Percentiles rank a stretch among this genome's conserved stretches.
Evolutionary conservation across 2,329 filamentous ascomycete genomes (phyloP).

Genomic region (Colletotrichum sp.): DNA sequence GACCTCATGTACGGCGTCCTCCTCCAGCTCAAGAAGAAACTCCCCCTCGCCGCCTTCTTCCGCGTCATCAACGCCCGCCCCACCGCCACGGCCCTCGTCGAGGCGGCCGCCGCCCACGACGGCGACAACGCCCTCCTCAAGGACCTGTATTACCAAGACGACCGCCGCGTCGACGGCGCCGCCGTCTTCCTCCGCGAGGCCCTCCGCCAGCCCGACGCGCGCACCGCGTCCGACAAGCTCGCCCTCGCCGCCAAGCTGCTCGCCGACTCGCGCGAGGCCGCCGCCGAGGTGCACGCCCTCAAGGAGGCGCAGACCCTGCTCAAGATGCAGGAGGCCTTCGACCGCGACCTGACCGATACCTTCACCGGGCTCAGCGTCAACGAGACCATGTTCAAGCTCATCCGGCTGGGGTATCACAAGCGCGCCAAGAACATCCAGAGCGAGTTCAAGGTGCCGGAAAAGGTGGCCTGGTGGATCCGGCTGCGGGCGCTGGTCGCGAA

Average conservation of each 20-base stretch:
- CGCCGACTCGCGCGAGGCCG: slow-evolving; percentile 80
- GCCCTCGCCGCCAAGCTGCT: slow-evolving; percentile 85
- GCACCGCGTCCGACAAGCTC: slow-evolving; percentile 82
- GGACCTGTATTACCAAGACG: slow-evolving; percentile 97
- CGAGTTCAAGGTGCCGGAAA: slow-evolving; percentile 93
- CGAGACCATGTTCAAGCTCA: slow-evolving; percentile 89
- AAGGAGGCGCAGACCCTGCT: slow-evolving; percentile 83
- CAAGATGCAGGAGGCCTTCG: slow-evolving; percentile 84
- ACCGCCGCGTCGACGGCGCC: slow-evolving; percentile 85
- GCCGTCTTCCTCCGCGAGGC: slow-evolving; percentile 88
- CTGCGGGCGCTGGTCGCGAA: slow-evolving; percentile 88
- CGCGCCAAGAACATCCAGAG: slow-evolving; percentile 86
- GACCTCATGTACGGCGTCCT: slow-evolving; percentile 92
- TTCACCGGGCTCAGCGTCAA: slow-evolving; percentile 89
- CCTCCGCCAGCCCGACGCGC: slow-evolving; percentile 72
- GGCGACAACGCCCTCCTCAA: slow-evolving; percentile 84
- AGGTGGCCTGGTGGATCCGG: slow-evolving; percentile 84
- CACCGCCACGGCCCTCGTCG: slow-evolving; percentile 86
- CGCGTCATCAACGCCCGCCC: slow-evolving; percentile 86
- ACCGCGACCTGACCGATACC: slow-evolving; percentile 78
- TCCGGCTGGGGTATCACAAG: slow-evolving; percentile 81
- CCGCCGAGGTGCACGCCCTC: slow-evolving; percentile 75
- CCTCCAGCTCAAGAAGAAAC: slow-evolving; percentile 85
- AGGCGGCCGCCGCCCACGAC: slow-evolving; percentile 75
- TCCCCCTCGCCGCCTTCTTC: slow-evolving; percentile 92